phyloP scores from a whole-genome alignment of 495 filamentous ascomycete genomes.

The Trichoderma reesei region DNA sequence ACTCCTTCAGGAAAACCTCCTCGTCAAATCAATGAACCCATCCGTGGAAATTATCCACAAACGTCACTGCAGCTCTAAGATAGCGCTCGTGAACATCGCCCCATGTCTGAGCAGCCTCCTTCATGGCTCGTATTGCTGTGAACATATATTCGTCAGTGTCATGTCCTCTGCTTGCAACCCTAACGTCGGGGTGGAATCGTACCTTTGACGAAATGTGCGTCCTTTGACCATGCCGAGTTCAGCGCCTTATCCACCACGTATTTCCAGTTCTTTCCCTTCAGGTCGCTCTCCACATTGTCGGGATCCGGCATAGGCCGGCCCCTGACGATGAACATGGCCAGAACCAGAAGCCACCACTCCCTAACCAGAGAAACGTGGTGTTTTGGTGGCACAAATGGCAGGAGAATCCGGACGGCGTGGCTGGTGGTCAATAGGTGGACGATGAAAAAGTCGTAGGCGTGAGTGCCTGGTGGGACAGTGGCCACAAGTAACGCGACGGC shows the following conservation, averaged over 20 bases:
- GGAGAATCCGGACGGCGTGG: slow-evolving; percentile 75
- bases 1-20: neutral
- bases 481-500: slow-evolving; percentile 62
- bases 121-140: slow-evolving; percentile 57
- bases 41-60: slow-evolving; percentile 65
- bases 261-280: slow-evolving; percentile 60
- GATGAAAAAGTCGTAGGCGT: slow-evolving; percentile 75
- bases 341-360: slow-evolving; percentile 80
- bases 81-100: slow-evolving; percentile 69
- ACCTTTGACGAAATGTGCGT: slow-evolving; percentile 79
- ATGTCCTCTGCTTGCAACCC: slow-evolving; percentile 13
- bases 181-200: slow-evolving; percentile 10
- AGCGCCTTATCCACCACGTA: slow-evolving; percentile 62
- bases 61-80: slow-evolving; percentile 67
- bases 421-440: slow-evolving; percentile 73
- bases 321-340: slow-evolving; percentile 68
- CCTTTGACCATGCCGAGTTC: slow-evolving; percentile 50
- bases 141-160: slow-evolving; percentile 14
- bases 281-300: slow-evolving; percentile 52
- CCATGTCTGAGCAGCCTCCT: slow-evolving; percentile 69
- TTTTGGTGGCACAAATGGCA: slow-evolving; percentile 65
- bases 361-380: slow-evolving; percentile 63
- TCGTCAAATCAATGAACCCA: slow-evolving; percentile 42
- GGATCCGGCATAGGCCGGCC: slow-evolving; percentile 59
- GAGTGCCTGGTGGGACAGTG: slow-evolving; percentile 47